Conservation (phyloP, 306 rosid species). For the Fagus sylvatica region DNA sequence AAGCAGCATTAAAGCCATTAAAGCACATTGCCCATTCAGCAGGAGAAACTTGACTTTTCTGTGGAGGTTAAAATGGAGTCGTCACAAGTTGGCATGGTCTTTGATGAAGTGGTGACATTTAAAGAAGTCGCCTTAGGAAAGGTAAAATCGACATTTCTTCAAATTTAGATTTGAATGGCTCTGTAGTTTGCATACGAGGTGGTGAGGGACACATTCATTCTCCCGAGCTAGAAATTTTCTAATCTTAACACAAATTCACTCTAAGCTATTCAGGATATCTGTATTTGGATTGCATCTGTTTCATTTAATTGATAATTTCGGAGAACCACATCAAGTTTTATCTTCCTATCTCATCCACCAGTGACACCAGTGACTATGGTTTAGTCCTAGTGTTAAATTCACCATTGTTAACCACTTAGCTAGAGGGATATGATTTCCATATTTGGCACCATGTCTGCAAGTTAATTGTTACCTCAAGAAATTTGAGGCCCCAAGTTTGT, state of each 20-base stretch:
- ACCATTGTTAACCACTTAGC: slow-evolving; percentile 41
- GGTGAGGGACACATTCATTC: not conserved
- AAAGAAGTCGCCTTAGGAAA: not conserved
- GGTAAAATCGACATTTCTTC: not conserved
- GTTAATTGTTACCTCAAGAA: not conserved
- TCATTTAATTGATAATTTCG: too few species aligned
- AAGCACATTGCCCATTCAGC: not conserved
- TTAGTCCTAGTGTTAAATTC: too few species aligned
- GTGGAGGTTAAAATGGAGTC: slow-evolving; percentile 7
- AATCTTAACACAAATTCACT: not conserved
- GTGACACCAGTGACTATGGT: too few species aligned
- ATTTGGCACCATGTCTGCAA: not conserved
- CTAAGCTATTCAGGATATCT: too few species aligned
- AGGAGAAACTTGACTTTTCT: not conserved
- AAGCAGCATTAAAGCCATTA: not conserved
- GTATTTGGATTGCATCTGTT: too few species aligned
- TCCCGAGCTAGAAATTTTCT: not conserved
- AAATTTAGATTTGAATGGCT: not conserved
- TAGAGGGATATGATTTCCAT: not conserved
- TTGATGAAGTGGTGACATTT: not conserved
- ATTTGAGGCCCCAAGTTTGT: not conserved
- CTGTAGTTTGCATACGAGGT: not conserved
- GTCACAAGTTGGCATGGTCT: not conserved
- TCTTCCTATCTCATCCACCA: too few species aligned
- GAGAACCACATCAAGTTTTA: too few species aligned